Percentiles rank a stretch among this genome's conserved stretches.
Conservation (phyloP, 2,329 filamentous ascomycete genomes). For the Claviceps digitariae region DNA sequence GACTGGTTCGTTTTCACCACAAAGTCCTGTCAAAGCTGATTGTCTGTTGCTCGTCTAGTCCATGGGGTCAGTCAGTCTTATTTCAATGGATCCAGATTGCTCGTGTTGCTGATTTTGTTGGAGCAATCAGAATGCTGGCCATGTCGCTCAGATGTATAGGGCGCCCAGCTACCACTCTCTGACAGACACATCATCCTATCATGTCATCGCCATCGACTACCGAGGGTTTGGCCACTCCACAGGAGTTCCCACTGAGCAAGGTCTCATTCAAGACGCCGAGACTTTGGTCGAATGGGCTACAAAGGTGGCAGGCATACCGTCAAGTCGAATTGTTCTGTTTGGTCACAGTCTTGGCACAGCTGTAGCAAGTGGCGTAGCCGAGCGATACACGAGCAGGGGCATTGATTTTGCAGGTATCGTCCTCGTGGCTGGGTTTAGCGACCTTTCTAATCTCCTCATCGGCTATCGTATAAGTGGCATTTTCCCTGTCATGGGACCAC, state of each 20-base stretch:
- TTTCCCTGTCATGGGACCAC: slow-evolving; percentile 65
- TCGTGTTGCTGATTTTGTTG: slow-evolving; percentile 6
- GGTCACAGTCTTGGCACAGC: slow-evolving; percentile 86
- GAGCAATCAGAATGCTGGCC: slow-evolving; percentile 59
- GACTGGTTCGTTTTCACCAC: background rate
- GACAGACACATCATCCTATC: slow-evolving; percentile 58
- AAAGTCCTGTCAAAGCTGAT: background rate
- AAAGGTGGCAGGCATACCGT: slow-evolving; percentile 46
- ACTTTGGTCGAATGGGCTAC: slow-evolving; percentile 62
- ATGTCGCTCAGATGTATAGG: slow-evolving; percentile 65
- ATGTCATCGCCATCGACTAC: slow-evolving; percentile 83
- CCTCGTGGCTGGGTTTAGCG: slow-evolving; percentile 67
- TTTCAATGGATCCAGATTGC: too few relatives aligned
- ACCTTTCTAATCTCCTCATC: slow-evolving; percentile 57
- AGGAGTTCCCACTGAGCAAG: slow-evolving; percentile 66
- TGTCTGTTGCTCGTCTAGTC: slow-evolving; percentile 25
- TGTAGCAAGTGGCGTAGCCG: slow-evolving; percentile 59
- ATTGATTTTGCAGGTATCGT: slow-evolving; percentile 68
- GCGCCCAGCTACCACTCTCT: slow-evolving; percentile 67
- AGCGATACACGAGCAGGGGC: slow-evolving; percentile 48
- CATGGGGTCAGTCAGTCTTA: slow-evolving; percentile 38
- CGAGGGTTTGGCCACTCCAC: slow-evolving; percentile 75
- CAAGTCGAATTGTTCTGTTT: slow-evolving; percentile 62
- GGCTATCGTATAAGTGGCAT: slow-evolving; percentile 69
- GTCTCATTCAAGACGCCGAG: slow-evolving; percentile 67